Base-by-base conservation (phyloP, 139 green algal species). In the Pleodorina starrii region DNA sequence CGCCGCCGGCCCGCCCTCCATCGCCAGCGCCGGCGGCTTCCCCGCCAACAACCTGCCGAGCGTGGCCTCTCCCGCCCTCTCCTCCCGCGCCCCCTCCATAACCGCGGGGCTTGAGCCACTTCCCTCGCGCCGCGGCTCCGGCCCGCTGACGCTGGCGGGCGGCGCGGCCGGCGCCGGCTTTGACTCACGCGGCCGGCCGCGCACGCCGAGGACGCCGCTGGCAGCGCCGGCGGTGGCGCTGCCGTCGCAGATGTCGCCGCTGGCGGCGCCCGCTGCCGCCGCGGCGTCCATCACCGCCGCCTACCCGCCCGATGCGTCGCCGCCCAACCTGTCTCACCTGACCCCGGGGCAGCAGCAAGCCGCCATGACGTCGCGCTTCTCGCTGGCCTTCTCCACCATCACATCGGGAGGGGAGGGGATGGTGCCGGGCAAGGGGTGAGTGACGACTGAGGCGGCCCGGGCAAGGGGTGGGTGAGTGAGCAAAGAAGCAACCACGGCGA, bases 301-400 rank as follows among this genome's bases (percentile, higher is more conserved):
- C 27, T 66, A 63, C 48, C 44, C 44, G 27, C 44, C 27, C 9
- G 43, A 27, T 44, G 74, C 74, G 48, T 27, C 43, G 43, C 74
- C 74, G 74, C 74, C 74, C 11, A 43, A 27, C 76, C 32, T 48
- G 63, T 25, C 21, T n/a, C 17, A 50, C 11, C 36, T 87, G 11
- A 87, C 81, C 32, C 9, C 81, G 6, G 81, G 46, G n/a, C 81
- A 87, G 80, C 80, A 85, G 79, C 23, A 48, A 27, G 82, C 82
- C 32, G 82, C 82, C 19, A 88, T 88, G 82, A 88, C 82, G 19
- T 59, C 35, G 2, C 82, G 82, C 82, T 80, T 80, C 66, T 88
- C 82, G 6, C 46, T 88, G 63, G 82, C 82, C 44, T 88, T 88
- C 82, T 88, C 82, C 44, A 88, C 63, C 43, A 69, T 88, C 44